Evolutionary conservation across 2,329 filamentous ascomycete species (phyloP), one percentile per base, ranked within the genome.

Genomic region (Cytospora chrysosperma): DNA sequence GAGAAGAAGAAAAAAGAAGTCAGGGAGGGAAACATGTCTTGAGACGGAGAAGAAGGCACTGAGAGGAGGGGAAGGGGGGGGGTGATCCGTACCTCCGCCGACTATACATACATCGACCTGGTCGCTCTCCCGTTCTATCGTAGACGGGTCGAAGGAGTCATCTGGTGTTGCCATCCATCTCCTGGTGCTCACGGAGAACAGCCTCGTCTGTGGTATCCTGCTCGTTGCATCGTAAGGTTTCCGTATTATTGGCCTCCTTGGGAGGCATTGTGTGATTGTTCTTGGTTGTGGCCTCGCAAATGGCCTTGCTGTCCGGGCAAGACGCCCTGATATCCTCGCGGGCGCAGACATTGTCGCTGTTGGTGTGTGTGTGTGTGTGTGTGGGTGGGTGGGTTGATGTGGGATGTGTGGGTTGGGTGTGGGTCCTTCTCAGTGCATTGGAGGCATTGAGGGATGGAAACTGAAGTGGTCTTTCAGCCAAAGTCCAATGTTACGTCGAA

Each of bases 21-120:
- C 15, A 65, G 63, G 50, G 8, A 28, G 51, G 24, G 47, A 26
- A 21, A 54, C 54, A 27, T 40, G 15, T 32, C 28, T n/a, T 55
- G 37, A 32, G 30, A 50, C 17, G 61, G 37, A 21, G 59, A 13
- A 27, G 32, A 19, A 12, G 53, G 69, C 77, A 71, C 80, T 43
- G 37, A 15, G 32, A 15, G 13, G 32, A 34, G 13, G 32, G 32
- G 32, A 34, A 10, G 13, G 32, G 5, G 32, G 3, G 10, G 32
- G 32, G 32, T 34, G 37, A 2, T 13, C 24, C 43, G 13, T 47
- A 87, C 85, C 94, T 75, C 92, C 95, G 72, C 95, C 95, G 60
- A 99, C 87, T 72, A 99, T 98, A 77, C 93, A 96, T 32, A 99
- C 93, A 77, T 99, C 95, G 32, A 99, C 95, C 78, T 95, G 81